Base-by-base conservation (phyloP, 2,329 filamentous ascomycete species). In the Penicillium sclerotigenum region DNA sequence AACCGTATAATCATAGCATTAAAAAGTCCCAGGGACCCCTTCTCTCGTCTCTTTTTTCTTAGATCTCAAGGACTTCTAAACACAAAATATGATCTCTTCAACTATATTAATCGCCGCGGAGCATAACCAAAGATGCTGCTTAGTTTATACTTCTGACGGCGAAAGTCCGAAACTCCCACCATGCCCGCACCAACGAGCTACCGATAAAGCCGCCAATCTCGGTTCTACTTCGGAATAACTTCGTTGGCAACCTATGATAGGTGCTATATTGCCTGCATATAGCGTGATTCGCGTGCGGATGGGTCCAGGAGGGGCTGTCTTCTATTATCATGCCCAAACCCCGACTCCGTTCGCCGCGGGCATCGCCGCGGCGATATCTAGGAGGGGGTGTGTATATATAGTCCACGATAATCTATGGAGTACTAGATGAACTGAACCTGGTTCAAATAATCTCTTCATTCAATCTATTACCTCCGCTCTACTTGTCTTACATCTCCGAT, bases 311-410 rank as follows among this genome's bases (percentile, higher is more conserved):
- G 41, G 41, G 41, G 41, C n/a, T 11, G 10, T 10, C 10, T 18
- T 28, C 16, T 10, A 10, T 18, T 29, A 29, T 45, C 41, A 20
- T 14, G n/a, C n/a, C n/a, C n/a, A n/a, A n/a, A 6, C 7, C 14
- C 26, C 40, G 20, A 20, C 49, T 28, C 40, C 31, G 29, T 14
- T 46, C 34, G 42, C 42, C 51, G 51, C 51, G 51, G 42, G 6
- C 6, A 53, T 53, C 4, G 6, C 48, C 51, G 50, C 34, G 50
- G 50, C 26, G 38, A 31, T 33, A 14, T 13, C 13, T 14, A 14
- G 5, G 41, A 46, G 49, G 22, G 40, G 31, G 40, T 47, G 47
- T 52, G 38, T 46, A 52, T 47, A 52, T 52, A 46, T 46, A 52
- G 49, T 42, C 28, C 36, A 41, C n/a, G 18, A 42, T 18, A 2